phyloP scores from a whole-genome alignment of 2,329 filamentous ascomycete species.

The Ustulina deusta region DNA sequence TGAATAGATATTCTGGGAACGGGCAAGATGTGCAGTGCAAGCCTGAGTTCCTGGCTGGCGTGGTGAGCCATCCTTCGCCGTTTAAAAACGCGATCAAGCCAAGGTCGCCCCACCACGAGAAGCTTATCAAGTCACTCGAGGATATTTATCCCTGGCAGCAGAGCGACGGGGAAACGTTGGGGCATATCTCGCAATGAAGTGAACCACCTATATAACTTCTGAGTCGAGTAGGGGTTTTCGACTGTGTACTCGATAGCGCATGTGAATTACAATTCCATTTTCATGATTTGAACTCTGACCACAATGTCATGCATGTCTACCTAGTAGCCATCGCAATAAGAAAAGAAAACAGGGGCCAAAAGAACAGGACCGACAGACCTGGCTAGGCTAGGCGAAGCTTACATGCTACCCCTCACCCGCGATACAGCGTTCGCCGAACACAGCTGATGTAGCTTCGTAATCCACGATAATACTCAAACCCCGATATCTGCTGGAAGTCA shows the following conservation, averaged over 20 bases:
- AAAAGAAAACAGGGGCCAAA: constrained; percentile 2
- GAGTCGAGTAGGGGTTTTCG: background rate
- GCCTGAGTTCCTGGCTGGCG: constrained; percentile 39
- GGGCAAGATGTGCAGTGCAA: constrained; percentile 48
- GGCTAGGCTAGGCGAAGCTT: background rate
- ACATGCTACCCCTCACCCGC: background rate
- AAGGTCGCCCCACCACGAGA: constrained; percentile 43
- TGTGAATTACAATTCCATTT: background rate
- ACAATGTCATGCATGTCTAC: background rate
- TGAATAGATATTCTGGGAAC: constrained; percentile 51
- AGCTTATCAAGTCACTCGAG: constrained; percentile 40
- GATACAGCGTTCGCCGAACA: background rate
- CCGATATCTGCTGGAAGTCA: background rate
- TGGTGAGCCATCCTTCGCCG: constrained; percentile 46
- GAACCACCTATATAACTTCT: constrained; percentile 3
- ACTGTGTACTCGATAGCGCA: background rate
- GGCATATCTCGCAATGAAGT: constrained; percentile 13
- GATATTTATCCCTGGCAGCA: constrained; percentile 34
- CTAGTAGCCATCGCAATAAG: background rate
- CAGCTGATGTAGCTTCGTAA: background rate
- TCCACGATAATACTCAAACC: background rate
- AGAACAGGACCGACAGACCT: background rate
- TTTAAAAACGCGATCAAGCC: constrained; percentile 43
- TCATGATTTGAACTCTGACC: background rate
- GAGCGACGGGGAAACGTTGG: constrained; percentile 24